These are phyloP conservation scores for Paspalum notatum DNA, from an alignment of 176 grass and related monocot species.

Conservation along the genomic window DNA sequence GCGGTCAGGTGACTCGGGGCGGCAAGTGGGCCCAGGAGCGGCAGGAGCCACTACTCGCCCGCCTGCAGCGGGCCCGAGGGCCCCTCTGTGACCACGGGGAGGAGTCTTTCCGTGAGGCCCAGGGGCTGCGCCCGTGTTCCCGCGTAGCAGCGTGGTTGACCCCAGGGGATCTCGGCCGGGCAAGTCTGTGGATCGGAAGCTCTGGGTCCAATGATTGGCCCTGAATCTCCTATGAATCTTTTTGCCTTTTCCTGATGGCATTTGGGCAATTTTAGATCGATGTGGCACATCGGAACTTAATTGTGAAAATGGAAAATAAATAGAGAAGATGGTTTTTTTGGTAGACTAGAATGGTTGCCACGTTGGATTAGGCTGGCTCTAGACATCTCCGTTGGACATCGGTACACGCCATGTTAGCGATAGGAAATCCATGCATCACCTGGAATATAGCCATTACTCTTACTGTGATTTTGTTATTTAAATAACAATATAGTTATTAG, in stretches of 20 bases:
- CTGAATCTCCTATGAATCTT: slow-evolving; percentile 31
- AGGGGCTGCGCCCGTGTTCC: slow-evolving; percentile 36
- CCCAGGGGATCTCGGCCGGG: slow-evolving; percentile 32
- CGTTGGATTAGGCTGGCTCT: no score
- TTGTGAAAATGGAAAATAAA: neutral
- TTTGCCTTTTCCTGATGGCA: neutral
- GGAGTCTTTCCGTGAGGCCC: slow-evolving; percentile 24
- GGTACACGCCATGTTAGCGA: no score
- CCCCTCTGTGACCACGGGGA: neutral
- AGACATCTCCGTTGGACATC: no score
- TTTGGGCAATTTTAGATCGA: slow-evolving; percentile 1
- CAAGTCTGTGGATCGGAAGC: neutral
- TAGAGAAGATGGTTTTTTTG: neutral
- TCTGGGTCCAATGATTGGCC: slow-evolving; percentile 7
- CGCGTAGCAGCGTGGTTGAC: slow-evolving; percentile 27
- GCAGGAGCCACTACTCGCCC: slow-evolving; percentile 23
- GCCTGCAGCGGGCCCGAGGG: neutral
- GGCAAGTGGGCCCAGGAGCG: slow-evolving; percentile 11
- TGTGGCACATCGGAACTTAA: neutral
- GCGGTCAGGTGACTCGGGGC: neutral
- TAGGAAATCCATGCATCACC: no score
- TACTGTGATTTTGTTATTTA: no score
- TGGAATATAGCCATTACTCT: no score
- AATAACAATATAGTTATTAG: no score
- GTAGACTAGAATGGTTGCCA: no score